Evolutionary conservation across 805 yeast genomes (phyloP).

Genomic region (Naumovozyma castellii): DNA sequence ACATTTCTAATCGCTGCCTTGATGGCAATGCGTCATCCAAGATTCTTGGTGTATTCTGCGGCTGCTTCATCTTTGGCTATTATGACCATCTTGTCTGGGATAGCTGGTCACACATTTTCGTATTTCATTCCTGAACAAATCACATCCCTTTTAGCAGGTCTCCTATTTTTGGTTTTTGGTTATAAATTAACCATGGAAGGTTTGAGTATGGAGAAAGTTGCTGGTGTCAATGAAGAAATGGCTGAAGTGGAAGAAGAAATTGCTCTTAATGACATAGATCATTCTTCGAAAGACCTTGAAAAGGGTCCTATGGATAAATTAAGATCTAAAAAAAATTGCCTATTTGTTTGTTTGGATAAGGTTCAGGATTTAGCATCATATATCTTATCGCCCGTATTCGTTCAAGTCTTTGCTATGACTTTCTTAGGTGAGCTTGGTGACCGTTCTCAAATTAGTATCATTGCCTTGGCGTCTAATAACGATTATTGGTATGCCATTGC

Average conservation of each 20-base stretch:
- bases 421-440: constrained; percentile 99
- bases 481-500: constrained; percentile 80
- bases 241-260: constrained; percentile 96
- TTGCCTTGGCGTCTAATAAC: constrained; percentile 96
- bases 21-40: constrained; percentile 92
- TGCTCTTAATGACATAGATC: constrained; percentile 49
- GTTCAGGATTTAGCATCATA: constrained; percentile 48
- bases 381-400: constrained; percentile 79
- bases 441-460: constrained; percentile 94
- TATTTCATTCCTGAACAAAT: constrained; percentile 66
- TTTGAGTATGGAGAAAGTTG: constrained; percentile 62
- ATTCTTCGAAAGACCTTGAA: constrained; percentile 48
- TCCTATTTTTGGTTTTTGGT: constrained; percentile 77
- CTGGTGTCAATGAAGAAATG: constrained; percentile 89
- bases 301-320: constrained; percentile 32
- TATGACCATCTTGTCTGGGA: constrained; percentile 87
- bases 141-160: constrained; percentile 75
- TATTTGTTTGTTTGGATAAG: constrained; percentile 24
- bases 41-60: constrained; percentile 76
- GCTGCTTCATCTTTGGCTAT: constrained; percentile 76
- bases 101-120: constrained; percentile 88
- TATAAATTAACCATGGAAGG: constrained; percentile 71
- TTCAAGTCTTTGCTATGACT: constrained; percentile 91
- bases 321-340: constrained; percentile 5
- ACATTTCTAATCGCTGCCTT: constrained; percentile 93